A percentile compares a stretch with the other conserved stretches of the same genome.
phyloP scores from a whole-genome alignment of 306 rosid genomes.

The Quercus engelmannii region DNA sequence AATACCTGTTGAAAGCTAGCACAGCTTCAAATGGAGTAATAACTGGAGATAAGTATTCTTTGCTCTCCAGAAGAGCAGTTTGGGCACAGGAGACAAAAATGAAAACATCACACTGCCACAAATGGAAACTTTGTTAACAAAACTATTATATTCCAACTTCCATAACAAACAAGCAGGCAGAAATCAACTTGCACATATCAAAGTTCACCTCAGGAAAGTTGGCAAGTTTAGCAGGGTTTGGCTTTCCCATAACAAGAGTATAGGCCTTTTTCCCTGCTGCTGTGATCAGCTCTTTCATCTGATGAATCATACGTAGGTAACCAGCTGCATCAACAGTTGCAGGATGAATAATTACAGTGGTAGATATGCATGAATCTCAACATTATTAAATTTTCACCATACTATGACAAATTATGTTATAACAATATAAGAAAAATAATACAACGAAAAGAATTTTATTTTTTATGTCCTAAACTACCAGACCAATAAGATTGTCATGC shows the following conservation, averaged over 20 bases:
- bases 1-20: constrained; percentile 87
- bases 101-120: constrained; percentile 83
- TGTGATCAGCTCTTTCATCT: constrained; percentile 77
- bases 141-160: neutral
- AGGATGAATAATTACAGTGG: neutral
- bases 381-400: neutral
- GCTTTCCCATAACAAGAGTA: constrained; percentile 85
- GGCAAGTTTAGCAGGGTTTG: constrained; percentile 96
- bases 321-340: constrained; percentile 62
- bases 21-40: constrained; percentile 90
- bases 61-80: constrained; percentile 90
- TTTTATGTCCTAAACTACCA: neutral
- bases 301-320: constrained; percentile 70
- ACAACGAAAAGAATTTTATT: neutral
- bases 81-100: constrained; percentile 84
- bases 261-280: constrained; percentile 82
- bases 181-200: neutral
- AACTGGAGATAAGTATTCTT: constrained; percentile 90
- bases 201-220: constrained; percentile 88
- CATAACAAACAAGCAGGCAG: too few species aligned
- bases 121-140: constrained; percentile 16
- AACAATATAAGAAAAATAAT: neutral
- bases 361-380: neutral
- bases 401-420: neutral
- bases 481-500: neutral